These are phyloP conservation scores for Oryza meyeriana DNA, from an alignment of 176 grass and related monocot species.

Conservation along the genomic window DNA sequence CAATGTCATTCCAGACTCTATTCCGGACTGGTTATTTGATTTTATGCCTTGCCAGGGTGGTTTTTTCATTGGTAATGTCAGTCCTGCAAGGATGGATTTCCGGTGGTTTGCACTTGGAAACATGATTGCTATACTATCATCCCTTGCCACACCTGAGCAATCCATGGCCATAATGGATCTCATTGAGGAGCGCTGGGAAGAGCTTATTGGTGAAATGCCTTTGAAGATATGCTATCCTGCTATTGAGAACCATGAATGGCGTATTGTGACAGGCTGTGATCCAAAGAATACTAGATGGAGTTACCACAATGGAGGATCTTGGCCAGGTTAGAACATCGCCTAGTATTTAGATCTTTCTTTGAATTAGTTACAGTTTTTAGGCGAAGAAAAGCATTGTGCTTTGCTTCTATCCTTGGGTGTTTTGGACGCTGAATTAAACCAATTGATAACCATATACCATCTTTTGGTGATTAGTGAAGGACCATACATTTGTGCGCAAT, in stretches of 20 bases:
- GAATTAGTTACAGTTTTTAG: background rate
- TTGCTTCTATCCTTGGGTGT: background rate
- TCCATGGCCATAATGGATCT: constrained; percentile 75
- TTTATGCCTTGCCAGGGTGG: constrained; percentile 78
- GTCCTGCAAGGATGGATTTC: constrained; percentile 82
- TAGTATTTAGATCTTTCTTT: constrained; percentile 13
- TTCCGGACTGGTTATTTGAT: constrained; percentile 77
- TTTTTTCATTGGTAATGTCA: constrained; percentile 78
- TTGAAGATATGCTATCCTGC: constrained; percentile 73
- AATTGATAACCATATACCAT: background rate
- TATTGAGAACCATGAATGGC: constrained; percentile 74
- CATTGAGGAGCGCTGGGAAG: constrained; percentile 81
- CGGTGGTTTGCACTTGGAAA: constrained; percentile 79
- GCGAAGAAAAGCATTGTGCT: background rate
- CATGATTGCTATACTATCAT: constrained; percentile 72
- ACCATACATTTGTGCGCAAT: background rate
- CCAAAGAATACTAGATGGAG: constrained; percentile 68
- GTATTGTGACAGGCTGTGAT: constrained; percentile 62
- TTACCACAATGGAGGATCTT: constrained; percentile 74
- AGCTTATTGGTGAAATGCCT: constrained; percentile 78
- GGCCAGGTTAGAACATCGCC: constrained; percentile 55
- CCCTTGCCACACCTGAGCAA: constrained; percentile 71
- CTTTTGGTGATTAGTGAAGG: background rate
- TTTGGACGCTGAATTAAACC: background rate
- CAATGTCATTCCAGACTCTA: constrained; percentile 80